phyloP scores from a whole-genome alignment of 768 basidiomycete genomes.

The Trametes coccinea region DNA sequence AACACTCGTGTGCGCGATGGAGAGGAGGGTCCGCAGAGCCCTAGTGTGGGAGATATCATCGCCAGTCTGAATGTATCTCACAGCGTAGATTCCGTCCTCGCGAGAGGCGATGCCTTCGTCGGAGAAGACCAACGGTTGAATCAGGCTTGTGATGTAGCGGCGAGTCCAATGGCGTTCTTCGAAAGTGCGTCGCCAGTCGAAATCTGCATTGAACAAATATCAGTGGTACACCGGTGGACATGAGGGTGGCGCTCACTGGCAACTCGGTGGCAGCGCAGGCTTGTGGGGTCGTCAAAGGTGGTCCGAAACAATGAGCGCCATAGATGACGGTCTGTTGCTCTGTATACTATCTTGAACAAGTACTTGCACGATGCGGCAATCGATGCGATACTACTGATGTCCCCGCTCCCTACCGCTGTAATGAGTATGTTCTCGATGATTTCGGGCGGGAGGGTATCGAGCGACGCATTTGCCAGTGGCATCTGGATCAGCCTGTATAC shows the following conservation, averaged over 20 bases:
- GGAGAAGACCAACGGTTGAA: not conserved
- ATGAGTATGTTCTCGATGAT: conserved; percentile 38
- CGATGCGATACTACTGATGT: conserved; percentile 29
- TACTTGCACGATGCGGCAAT: conserved; percentile 36
- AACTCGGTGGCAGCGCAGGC: not conserved
- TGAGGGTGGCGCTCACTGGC: not conserved
- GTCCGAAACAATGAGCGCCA: conserved; percentile 40
- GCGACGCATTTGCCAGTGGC: not conserved
- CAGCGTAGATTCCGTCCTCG: not conserved
- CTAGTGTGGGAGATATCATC: not conserved
- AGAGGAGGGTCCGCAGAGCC: not conserved
- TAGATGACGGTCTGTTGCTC: conserved; percentile 33
- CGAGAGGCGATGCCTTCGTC: not conserved
- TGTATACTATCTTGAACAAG: conserved; percentile 34
- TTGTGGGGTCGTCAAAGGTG: conserved; percentile 38
- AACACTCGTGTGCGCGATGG: not conserved
- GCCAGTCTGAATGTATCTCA: not conserved
- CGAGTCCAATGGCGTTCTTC: not conserved
- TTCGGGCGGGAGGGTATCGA: conserved; percentile 33
- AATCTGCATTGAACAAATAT: not conserved
- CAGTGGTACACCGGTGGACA: not conserved
- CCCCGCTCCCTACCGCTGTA: conserved; percentile 20
- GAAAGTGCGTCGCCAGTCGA: conserved; percentile 4
- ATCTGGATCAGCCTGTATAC: no score
- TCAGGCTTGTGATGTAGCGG: not conserved